A percentile compares a stretch with the other conserved stretches of the same genome.
These are phyloP conservation scores for Aspergillus ibericus DNA, from an alignment of 2,329 filamentous ascomycete species.

Conservation along the genomic window DNA sequence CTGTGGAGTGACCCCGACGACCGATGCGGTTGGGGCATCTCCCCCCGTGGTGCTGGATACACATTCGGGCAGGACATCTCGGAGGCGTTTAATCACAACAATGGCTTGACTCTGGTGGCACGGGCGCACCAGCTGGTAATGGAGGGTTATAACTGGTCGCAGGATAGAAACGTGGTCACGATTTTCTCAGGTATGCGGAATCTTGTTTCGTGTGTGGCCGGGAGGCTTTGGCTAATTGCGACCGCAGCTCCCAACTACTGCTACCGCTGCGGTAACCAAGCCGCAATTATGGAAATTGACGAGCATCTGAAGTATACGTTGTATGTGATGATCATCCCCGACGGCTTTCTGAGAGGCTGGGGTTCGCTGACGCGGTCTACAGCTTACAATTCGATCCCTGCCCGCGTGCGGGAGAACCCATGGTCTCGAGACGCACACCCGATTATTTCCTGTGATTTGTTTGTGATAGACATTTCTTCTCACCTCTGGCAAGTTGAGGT, in stretches of 20 bases:
- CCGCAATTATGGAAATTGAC: slow-evolving; percentile 99
- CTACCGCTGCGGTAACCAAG: slow-evolving; percentile 98
- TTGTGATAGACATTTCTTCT: slow-evolving; percentile 35
- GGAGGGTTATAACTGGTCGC: slow-evolving; percentile 99
- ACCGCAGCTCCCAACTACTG: slow-evolving; percentile 82
- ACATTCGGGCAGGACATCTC: slow-evolving; percentile 97
- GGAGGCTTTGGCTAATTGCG: slow-evolving; percentile 25
- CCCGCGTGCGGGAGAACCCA: slow-evolving; percentile 93
- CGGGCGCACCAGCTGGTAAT: slow-evolving; percentile 97
- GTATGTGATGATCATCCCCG: slow-evolving; percentile 58
- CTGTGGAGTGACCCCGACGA: slow-evolving; percentile 99
- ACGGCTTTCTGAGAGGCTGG: slow-evolving; percentile 3
- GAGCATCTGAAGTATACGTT: slow-evolving; percentile 99
- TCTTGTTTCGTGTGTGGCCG: background rate
- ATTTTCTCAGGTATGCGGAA: slow-evolving; percentile 81
- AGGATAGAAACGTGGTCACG: slow-evolving; percentile 96
- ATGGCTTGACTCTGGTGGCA: slow-evolving; percentile 91
- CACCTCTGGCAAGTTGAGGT: slow-evolving; percentile 22
- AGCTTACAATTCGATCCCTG: slow-evolving; percentile 99
- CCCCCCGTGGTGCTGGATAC: slow-evolving; percentile 89
- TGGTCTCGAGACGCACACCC: slow-evolving; percentile 95
- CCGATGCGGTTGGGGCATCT: slow-evolving; percentile 93
- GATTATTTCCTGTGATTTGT: slow-evolving; percentile 88
- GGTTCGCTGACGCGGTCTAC: slow-evolving; percentile 13
- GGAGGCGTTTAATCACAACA: slow-evolving; percentile 99